phyloP scores from a whole-genome alignment of 2,329 filamentous ascomycete species.

The Ambrosiella xylebori region DNA sequence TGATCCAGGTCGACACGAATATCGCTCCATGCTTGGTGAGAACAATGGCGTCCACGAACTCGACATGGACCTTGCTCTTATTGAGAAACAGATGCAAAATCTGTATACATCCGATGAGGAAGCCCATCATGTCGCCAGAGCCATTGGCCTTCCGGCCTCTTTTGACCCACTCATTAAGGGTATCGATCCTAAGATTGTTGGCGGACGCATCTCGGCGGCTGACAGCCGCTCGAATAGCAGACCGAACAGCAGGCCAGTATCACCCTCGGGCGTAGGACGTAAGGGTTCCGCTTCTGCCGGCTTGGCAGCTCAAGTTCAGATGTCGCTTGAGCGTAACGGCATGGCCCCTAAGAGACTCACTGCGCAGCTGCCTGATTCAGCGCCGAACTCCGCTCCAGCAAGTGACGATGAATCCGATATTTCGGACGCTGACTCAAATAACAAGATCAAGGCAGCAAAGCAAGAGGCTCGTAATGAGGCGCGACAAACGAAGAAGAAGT shows the following conservation, averaged over 20 bases:
- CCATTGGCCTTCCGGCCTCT: constrained; percentile 41
- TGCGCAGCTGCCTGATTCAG: not conserved
- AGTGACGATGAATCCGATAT: constrained; percentile 22
- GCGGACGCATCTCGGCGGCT: constrained; percentile 12
- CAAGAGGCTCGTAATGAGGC: constrained; percentile 26
- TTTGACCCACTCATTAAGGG: constrained; percentile 50
- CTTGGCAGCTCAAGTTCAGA: not conserved
- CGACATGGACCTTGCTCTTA: constrained; percentile 34
- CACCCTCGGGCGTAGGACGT: constrained; percentile 4
- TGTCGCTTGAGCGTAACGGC: not conserved
- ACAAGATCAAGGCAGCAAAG: constrained; percentile 27
- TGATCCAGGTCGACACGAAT: constrained; percentile 59
- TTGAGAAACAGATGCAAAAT: constrained; percentile 35
- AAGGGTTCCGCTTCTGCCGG: not conserved
- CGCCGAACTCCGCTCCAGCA: constrained; percentile 17
- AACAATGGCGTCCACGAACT: constrained; percentile 39
- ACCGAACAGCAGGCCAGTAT: constrained; percentile 5
- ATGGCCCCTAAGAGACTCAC: not conserved
- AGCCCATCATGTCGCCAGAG: constrained; percentile 45
- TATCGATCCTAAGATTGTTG: constrained; percentile 21
- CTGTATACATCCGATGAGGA: constrained; percentile 42
- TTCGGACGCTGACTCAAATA: constrained; percentile 16
- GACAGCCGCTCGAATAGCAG: constrained; percentile 8
- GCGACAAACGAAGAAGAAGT: constrained; percentile 29
- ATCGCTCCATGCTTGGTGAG: constrained; percentile 59